Percentiles rank a stretch among this genome's conserved stretches.
These are phyloP conservation scores for Yarrowia sp. DNA, from an alignment of 805 yeast genomes.

Conservation along the genomic window DNA sequence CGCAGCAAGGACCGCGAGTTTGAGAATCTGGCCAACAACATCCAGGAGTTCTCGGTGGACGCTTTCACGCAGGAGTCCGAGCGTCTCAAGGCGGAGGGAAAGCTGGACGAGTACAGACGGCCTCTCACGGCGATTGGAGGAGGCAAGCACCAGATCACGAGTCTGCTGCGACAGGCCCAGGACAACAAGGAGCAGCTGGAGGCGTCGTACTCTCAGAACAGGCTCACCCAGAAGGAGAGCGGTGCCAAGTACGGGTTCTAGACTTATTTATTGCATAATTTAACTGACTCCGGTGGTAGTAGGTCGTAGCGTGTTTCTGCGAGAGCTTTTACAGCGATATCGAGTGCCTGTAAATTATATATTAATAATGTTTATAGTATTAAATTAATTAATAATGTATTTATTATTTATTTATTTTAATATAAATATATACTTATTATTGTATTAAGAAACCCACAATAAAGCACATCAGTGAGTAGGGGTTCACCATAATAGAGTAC, in stretches of 20 bases:
- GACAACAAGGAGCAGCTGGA: conserved; percentile 39
- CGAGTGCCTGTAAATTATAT: too few species aligned
- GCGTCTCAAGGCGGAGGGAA: conserved; percentile 38
- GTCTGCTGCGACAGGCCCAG: conserved; percentile 37
- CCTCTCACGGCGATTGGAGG: conserved; percentile 38
- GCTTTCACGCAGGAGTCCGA: conserved; percentile 43
- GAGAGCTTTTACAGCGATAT: too few species aligned
- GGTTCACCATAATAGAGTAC: too few species aligned
- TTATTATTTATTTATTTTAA: too few species aligned
- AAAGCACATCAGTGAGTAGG: too few species aligned
- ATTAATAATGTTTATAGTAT: too few species aligned
- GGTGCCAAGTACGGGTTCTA: conserved; percentile 24
- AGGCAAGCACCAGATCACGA: conserved; percentile 40
- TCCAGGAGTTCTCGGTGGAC: conserved; percentile 42
- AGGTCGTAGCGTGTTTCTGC: too few species aligned
- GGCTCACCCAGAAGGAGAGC: conserved; percentile 34
- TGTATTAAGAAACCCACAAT: too few species aligned
- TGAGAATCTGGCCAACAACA: conserved; percentile 30
- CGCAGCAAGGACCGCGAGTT: conserved; percentile 14
- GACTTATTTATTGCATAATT: conserved; percentile 3
- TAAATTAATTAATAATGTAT: too few species aligned
- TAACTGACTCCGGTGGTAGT: neutral
- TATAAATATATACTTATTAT: too few species aligned
- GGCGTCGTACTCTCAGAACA: conserved; percentile 35
- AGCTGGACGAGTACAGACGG: conserved; percentile 35